phyloP scores from a whole-genome alignment of 2,329 filamentous ascomycete genomes.

The Malbranchea zuffiana region DNA sequence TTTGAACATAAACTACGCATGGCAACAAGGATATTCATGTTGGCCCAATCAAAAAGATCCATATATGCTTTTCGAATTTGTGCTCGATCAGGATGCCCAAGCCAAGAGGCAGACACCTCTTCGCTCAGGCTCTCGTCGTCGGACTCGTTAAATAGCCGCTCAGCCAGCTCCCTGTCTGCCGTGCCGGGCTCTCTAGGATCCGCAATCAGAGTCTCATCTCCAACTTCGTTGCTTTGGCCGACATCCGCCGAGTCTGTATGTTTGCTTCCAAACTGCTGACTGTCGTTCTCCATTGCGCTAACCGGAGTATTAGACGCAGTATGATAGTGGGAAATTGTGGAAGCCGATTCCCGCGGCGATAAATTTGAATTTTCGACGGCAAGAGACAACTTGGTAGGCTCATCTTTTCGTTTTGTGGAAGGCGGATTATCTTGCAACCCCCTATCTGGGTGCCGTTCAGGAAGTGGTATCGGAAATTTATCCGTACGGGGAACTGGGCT shows the following conservation, averaged over 20 bases:
- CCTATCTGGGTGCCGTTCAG: conserved; percentile 1
- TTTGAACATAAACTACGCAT: conserved; percentile 72
- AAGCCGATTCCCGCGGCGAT: conserved; percentile 27
- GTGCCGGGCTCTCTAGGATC: conserved; percentile 1
- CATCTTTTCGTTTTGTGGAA: conserved; percentile 20
- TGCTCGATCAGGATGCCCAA: conserved; percentile 53
- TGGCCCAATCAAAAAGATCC: conserved; percentile 77
- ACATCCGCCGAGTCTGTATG: background rate
- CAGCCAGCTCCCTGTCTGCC: conserved; percentile 57
- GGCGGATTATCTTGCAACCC: conserved; percentile 17
- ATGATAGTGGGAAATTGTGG: conserved; percentile 32
- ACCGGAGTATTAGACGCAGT: conserved; percentile 36
- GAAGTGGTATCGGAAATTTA: background rate
- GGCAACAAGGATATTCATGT: conserved; percentile 66
- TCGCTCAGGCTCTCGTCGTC: conserved; percentile 72
- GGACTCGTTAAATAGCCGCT: conserved; percentile 71
- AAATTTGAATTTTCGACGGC: conserved; percentile 20
- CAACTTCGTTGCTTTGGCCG: conserved; percentile 5
- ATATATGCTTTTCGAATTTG: conserved; percentile 68
- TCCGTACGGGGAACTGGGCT: conserved; percentile 15
- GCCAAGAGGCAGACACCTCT: conserved; percentile 72
- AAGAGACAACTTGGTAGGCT: conserved; percentile 17
- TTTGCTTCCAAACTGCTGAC: conserved; percentile 1
- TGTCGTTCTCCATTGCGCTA: conserved; percentile 17
- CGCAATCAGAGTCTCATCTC: background rate